A percentile compares a stretch with the other conserved stretches of the same genome.
Conservation (phyloP, 2,329 filamentous ascomycete species). For the Hysterium pulicare region DNA sequence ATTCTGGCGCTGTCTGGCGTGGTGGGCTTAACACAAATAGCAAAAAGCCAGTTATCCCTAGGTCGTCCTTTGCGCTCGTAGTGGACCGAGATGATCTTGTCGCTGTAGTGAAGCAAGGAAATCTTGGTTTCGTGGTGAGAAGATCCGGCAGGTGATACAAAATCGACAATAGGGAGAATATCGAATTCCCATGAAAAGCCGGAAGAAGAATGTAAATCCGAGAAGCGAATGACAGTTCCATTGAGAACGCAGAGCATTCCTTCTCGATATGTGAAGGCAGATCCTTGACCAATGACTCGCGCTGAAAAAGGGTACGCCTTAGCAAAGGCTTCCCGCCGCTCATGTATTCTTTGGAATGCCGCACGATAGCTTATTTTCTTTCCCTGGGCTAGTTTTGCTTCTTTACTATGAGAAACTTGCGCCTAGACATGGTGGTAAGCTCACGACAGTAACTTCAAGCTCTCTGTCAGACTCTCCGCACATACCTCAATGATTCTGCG, state of each 20-base stretch:
- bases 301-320: constrained; percentile 61
- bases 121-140: constrained; percentile 38
- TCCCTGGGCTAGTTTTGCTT: constrained; percentile 40
- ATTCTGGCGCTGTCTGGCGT: constrained; percentile 33
- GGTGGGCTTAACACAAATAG: constrained; percentile 19
- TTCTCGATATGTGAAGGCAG: constrained; percentile 60
- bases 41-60: constrained; percentile 19
- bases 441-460: too few relatives aligned
- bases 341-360: constrained; percentile 59
- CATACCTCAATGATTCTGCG: constrained; percentile 58
- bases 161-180: constrained; percentile 15
- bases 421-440: constrained; percentile 31
- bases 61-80: constrained; percentile 10
- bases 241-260: constrained; percentile 64
- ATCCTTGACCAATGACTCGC: constrained; percentile 57
- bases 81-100: constrained; percentile 29
- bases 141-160: constrained; percentile 2
- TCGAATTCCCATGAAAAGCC: constrained; percentile 15
- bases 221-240: constrained; percentile 53
- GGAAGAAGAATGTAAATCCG: constrained; percentile 50
- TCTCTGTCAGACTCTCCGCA: too few relatives aligned
- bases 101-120: constrained; percentile 31
- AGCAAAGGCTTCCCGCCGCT: constrained; percentile 59
- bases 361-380: constrained; percentile 46
- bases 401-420: constrained; percentile 42